Evolutionary conservation across 2,329 filamentous ascomycete genomes (phyloP).

Genomic region (Sclerotinia minor): DNA sequence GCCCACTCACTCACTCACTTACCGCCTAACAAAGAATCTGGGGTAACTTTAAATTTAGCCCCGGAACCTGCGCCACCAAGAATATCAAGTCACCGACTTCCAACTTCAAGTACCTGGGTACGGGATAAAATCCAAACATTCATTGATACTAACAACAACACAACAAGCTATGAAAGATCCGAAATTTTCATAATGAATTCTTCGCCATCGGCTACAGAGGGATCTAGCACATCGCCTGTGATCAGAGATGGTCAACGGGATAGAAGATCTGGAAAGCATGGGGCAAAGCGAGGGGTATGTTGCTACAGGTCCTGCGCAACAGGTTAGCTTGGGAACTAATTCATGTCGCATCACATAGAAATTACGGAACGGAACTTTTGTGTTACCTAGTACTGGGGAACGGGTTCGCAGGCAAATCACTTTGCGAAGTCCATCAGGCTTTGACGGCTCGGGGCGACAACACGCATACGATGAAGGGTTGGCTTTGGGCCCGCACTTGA

Average conservation of each 20-base stretch:
- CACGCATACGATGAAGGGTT: slow-evolving; percentile 24
- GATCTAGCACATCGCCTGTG: slow-evolving; percentile 2
- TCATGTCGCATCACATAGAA: slow-evolving; percentile 50
- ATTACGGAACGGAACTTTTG: slow-evolving; percentile 81
- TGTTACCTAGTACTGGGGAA: slow-evolving; percentile 83
- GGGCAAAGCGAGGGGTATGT: slow-evolving; percentile 23
- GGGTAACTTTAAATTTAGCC: slow-evolving; percentile 13
- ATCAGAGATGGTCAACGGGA: slow-evolving; percentile 19
- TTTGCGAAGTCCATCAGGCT: slow-evolving; percentile 57
- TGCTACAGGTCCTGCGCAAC: slow-evolving; percentile 31
- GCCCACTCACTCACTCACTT: background rate
- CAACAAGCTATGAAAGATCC: slow-evolving; percentile 22
- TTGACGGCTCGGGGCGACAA: slow-evolving; percentile 30
- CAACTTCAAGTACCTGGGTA: background rate
- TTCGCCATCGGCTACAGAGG: slow-evolving; percentile 18
- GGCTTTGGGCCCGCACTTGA: slow-evolving; percentile 18
- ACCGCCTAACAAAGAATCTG: slow-evolving; percentile 12
- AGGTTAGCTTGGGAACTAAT: slow-evolving; percentile 29
- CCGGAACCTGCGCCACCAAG: slow-evolving; percentile 6
- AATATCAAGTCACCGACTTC: slow-evolving; percentile 1
- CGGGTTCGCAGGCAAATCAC: slow-evolving; percentile 79
- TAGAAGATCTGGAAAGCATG: slow-evolving; percentile 21
- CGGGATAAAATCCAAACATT: background rate
- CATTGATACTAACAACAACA: background rate
- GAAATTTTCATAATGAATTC: slow-evolving; percentile 17